Percentiles rank a stretch among this genome's conserved stretches.
Conservation (phyloP, 345 rosid genomes). For the Gynandropsis gynandra region DNA sequence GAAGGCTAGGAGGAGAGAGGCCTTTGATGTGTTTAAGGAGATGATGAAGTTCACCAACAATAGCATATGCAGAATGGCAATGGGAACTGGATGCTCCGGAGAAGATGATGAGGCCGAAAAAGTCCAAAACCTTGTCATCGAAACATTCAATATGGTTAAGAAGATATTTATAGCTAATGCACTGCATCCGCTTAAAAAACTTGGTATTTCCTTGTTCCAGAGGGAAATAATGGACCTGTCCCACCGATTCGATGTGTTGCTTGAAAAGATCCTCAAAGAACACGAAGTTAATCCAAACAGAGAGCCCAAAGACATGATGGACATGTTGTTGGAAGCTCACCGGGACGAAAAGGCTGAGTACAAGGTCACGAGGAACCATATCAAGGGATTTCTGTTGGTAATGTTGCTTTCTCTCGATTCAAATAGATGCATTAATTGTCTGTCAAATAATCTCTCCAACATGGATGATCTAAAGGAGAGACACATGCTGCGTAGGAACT, state of each 20-base stretch:
- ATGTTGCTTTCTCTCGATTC: neutral
- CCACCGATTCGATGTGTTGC: slow-evolving; percentile 12
- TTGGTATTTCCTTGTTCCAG: neutral
- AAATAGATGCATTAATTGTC: too few relatives aligned
- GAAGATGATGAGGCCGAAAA: slow-evolving; percentile 22
- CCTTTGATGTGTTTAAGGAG: slow-evolving; percentile 16
- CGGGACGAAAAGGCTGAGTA: slow-evolving; percentile 20
- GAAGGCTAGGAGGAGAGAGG: slow-evolving; percentile 3
- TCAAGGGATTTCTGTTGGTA: slow-evolving; percentile 28
- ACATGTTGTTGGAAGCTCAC: slow-evolving; percentile 23
- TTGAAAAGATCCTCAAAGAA: slow-evolving; percentile 17
- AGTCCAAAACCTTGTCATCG: slow-evolving; percentile 8
- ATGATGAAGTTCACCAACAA: slow-evolving; percentile 18
- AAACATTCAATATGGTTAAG: slow-evolving; percentile 8
- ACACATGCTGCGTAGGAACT: slow-evolving; percentile 8
- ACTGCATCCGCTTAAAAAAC: slow-evolving; percentile 8
- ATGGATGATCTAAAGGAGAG: too few relatives aligned
- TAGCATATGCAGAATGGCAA: slow-evolving; percentile 17
- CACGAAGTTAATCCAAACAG: slow-evolving; percentile 23
- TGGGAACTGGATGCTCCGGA: slow-evolving; percentile 21
- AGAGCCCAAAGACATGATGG: slow-evolving; percentile 26
- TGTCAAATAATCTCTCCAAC: too few relatives aligned
- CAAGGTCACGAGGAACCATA: slow-evolving; percentile 16
- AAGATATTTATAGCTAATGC: slow-evolving; percentile 8
- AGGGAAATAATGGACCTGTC: slow-evolving; percentile 5